A percentile compares a stretch with the other conserved stretches of the same genome.
Conservation (phyloP, 2,329 filamentous ascomycete species). For the Macrophomina tecta region DNA sequence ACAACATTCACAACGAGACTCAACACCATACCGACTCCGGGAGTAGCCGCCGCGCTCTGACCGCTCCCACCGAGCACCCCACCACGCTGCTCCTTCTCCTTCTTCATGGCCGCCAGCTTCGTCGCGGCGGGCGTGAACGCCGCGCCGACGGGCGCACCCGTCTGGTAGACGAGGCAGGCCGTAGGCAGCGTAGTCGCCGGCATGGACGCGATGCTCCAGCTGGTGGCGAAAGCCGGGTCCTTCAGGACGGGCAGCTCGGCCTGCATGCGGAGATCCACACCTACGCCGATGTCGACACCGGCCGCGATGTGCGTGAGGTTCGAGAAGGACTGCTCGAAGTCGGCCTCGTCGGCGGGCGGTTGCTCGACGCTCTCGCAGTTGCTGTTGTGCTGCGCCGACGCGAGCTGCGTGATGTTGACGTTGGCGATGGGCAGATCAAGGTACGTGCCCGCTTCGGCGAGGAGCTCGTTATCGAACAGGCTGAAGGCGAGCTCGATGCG, state of each 20-base stretch:
- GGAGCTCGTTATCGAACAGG: constrained; percentile 38
- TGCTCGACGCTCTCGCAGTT: background rate
- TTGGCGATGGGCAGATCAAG: constrained; percentile 38
- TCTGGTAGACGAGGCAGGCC: constrained; percentile 16
- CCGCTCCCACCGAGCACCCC: background rate
- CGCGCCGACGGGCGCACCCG: background rate
- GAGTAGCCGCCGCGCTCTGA: background rate
- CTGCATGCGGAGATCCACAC: constrained; percentile 17
- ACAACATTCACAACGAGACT: background rate
- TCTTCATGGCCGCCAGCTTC: constrained; percentile 12
- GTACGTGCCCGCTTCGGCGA: constrained; percentile 37
- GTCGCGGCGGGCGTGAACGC: constrained; percentile 14
- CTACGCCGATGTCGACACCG: constrained; percentile 7
- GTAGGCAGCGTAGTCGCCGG: constrained; percentile 11
- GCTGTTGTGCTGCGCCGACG: background rate
- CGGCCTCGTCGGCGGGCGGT: background rate
- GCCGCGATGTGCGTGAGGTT: constrained; percentile 18
- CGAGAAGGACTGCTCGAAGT: constrained; percentile 1
- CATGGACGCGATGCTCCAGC: constrained; percentile 13
- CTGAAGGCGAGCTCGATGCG: constrained; percentile 44
- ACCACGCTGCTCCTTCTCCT: constrained; percentile 2
- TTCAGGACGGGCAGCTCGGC: constrained; percentile 10
- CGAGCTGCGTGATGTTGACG: constrained; percentile 19
- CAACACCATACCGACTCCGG: constrained; percentile 9
- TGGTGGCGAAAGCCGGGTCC: background rate